Conservation (phyloP, 2,329 filamentous ascomycete species). For the Keithomyces neogunnii region DNA sequence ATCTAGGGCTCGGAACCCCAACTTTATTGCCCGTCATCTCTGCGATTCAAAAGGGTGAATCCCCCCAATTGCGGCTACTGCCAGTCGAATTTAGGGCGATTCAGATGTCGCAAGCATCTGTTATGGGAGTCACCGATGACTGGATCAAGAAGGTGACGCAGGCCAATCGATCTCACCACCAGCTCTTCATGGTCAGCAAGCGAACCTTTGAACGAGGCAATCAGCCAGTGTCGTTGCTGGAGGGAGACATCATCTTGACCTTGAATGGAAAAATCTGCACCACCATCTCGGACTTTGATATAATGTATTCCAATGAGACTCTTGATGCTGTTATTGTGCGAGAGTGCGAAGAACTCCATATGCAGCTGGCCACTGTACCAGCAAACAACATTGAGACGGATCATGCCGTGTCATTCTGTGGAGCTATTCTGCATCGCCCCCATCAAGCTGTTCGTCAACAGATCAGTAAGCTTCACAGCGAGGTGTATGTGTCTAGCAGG, state of each 20-base stretch:
- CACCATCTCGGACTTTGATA: conserved; percentile 81
- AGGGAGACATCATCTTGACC: conserved; percentile 88
- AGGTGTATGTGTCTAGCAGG: conserved; percentile 89
- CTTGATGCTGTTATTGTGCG: conserved; percentile 83
- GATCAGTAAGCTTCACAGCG: conserved; percentile 91
- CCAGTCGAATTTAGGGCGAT: conserved; percentile 93
- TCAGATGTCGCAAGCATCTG: conserved; percentile 91
- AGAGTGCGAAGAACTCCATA: conserved; percentile 66
- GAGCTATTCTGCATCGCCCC: conserved; percentile 83
- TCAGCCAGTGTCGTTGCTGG: conserved; percentile 54
- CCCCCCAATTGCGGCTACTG: conserved; percentile 78
- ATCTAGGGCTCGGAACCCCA: conserved; percentile 83
- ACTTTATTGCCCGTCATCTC: conserved; percentile 82
- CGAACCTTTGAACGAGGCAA: conserved; percentile 57
- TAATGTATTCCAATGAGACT: conserved; percentile 86
- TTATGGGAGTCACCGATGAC: conserved; percentile 93
- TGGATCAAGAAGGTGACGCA: conserved; percentile 89
- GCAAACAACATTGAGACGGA: conserved; percentile 90
- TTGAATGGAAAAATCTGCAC: conserved; percentile 91
- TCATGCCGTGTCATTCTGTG: conserved; percentile 88
- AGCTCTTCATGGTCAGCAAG: conserved; percentile 98
- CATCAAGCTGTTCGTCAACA: conserved; percentile 96
- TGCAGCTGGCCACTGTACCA: conserved; percentile 76
- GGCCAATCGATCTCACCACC: conserved; percentile 85
- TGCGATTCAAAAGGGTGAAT: conserved; percentile 71